A percentile compares a stretch with the other conserved stretches of the same genome.
Evolutionary conservation across 2,329 filamentous ascomycete genomes (phyloP).

Genomic region (Curvularia verruculosa): DNA sequence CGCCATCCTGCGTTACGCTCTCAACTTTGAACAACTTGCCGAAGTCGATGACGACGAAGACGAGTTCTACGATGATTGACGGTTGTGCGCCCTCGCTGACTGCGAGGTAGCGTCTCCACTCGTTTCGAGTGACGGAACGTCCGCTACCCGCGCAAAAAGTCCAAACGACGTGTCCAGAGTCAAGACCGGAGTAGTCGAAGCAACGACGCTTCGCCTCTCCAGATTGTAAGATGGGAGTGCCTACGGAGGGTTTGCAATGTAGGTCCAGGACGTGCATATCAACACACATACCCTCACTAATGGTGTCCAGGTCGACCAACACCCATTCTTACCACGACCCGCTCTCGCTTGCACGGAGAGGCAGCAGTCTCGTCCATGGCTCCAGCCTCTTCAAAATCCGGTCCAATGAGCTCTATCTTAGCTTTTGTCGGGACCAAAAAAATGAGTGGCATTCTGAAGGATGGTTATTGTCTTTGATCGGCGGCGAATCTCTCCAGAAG

Average conservation of each 20-base stretch:
- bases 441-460: constrained; percentile 21
- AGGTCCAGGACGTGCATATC: constrained; percentile 11
- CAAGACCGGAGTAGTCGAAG: constrained; percentile 39
- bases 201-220: constrained; percentile 48
- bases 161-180: constrained; percentile 41
- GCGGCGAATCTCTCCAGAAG: constrained; percentile 35
- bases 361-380: constrained; percentile 30
- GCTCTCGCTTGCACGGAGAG: constrained; percentile 46
- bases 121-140: constrained; percentile 61
- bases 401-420: constrained; percentile 27
- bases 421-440: constrained; percentile 19
- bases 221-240: constrained; percentile 49
- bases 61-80: constrained; percentile 96
- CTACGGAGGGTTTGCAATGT: constrained; percentile 47
- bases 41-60: constrained; percentile 79
- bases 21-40: constrained; percentile 99
- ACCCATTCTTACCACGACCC: constrained; percentile 48
- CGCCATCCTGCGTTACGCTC: constrained; percentile 96
- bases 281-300: constrained; percentile 10
- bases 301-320: constrained; percentile 37
- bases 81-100: constrained; percentile 81
- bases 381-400: constrained; percentile 18
- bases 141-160: constrained; percentile 51
- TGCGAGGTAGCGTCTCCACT: constrained; percentile 82
- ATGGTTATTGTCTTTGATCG: constrained; percentile 37